Conservation (phyloP, 495 filamentous ascomycete species). For the Xylaria cubensis region DNA sequence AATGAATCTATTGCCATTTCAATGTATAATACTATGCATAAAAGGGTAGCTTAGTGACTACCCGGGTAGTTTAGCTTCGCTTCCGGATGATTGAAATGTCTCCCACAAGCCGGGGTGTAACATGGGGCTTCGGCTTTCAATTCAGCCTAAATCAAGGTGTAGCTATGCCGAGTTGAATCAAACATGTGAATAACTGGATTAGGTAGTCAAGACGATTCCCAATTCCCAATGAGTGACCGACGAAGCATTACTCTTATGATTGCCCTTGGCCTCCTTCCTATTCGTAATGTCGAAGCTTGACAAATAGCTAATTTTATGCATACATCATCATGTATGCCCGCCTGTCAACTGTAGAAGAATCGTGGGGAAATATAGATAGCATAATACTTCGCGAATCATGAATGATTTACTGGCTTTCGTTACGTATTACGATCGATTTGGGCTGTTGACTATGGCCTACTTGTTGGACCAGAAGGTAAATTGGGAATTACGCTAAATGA, state of each 20-base stretch:
- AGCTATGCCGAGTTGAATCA: not conserved
- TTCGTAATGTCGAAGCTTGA: not conserved
- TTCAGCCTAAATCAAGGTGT: conserved; percentile 21
- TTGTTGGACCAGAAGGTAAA: not conserved
- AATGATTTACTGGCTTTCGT: not conserved
- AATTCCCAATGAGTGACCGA: not conserved
- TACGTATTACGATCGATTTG: too few relatives aligned
- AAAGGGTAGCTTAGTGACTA: not conserved
- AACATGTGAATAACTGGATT: conserved; percentile 3
- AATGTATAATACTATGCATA: not conserved
- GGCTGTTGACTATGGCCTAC: not conserved
- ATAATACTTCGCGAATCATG: not conserved
- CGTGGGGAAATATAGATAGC: not conserved
- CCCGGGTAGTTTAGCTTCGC: not conserved
- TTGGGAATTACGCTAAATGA: conserved; percentile 1
- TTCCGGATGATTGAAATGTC: conserved; percentile 11
- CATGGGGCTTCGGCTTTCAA: not conserved
- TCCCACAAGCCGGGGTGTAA: conserved; percentile 7
- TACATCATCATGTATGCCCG: not conserved
- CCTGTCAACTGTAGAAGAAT: not conserved
- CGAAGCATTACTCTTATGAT: not conserved
- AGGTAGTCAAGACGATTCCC: not conserved
- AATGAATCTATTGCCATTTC: not conserved
- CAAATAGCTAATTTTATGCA: not conserved
- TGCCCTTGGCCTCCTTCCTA: not conserved